These are phyloP conservation scores for Nannochloropsis gaditana DNA, from an alignment of 108 stramenopile species.

Conservation along the genomic window DNA sequence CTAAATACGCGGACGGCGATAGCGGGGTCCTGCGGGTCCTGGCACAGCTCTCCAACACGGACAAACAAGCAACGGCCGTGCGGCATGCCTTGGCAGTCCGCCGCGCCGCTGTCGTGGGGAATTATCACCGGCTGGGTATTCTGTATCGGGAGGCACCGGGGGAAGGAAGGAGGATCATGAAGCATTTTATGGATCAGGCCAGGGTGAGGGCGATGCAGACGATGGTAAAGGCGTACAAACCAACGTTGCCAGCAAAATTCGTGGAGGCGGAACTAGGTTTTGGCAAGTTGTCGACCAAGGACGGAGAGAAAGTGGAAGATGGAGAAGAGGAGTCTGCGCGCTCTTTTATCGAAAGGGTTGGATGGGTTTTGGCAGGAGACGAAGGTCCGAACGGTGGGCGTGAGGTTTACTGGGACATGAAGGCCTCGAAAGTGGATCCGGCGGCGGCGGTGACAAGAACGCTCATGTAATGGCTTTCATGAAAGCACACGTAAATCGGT, in stretches of 20 bases:
- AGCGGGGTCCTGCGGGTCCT: slow-evolving; percentile 41
- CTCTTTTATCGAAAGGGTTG: neutral
- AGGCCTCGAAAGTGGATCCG: neutral
- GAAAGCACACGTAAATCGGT: too few relatives aligned
- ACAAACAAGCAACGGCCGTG: neutral
- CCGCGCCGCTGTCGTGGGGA: neutral
- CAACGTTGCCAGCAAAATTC: neutral
- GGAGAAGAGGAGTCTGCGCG: neutral
- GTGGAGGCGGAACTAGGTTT: neutral
- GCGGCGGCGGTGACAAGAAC: neutral
- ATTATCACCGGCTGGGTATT: neutral
- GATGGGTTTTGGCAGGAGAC: slow-evolving; percentile 14
- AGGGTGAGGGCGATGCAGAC: slow-evolving; percentile 28
- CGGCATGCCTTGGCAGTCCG: slow-evolving; percentile 29
- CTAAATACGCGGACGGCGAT: slow-evolving; percentile 44
- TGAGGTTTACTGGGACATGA: slow-evolving; percentile 12
- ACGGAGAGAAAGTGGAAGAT: neutral
- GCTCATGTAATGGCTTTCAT: neutral
- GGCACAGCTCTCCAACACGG: slow-evolving; percentile 31
- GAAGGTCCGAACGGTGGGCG: neutral
- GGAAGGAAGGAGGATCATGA: slow-evolving; percentile 26
- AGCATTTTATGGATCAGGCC: neutral
- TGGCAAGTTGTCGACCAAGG: neutral
- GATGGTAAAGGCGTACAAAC: slow-evolving; percentile 28
- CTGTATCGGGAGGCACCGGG: slow-evolving; percentile 27